These are phyloP conservation scores for Bryum argenteum DNA, from an alignment of 225 moss, liverwort and hornwort species.

Conservation along the genomic window DNA sequence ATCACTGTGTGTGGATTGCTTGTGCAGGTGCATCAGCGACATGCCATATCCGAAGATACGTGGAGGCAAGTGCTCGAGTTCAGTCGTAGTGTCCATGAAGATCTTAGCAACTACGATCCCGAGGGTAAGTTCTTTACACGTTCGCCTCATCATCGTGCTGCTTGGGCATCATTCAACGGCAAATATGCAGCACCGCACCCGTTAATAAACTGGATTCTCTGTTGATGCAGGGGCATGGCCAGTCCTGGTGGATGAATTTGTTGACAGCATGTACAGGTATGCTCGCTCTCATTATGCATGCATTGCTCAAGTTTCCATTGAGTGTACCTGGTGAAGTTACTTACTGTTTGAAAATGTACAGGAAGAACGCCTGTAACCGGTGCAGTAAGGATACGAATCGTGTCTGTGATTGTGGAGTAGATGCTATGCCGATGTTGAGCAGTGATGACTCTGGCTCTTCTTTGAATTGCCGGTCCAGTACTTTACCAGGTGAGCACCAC, in stretches of 20 bases:
- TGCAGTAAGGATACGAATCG: constrained; percentile 52
- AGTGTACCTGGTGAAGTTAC: constrained; percentile 17
- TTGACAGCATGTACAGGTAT: constrained; percentile 98
- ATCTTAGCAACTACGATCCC: constrained; percentile 98
- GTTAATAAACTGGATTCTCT: constrained; percentile 3
- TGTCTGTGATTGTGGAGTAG: constrained; percentile 52
- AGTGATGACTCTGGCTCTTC: constrained; percentile 40
- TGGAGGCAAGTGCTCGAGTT: constrained; percentile 99
- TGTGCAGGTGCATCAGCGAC: constrained; percentile 80
- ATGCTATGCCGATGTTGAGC: constrained; percentile 44
- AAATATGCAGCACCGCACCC: constrained; percentile 10
- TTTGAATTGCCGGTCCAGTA: constrained; percentile 41
- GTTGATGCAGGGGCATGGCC: constrained; percentile 93
- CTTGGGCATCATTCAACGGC: constrained; percentile 17
- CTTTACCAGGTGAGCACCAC: constrained; percentile 45
- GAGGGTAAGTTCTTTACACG: constrained; percentile 58
- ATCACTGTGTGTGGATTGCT: constrained; percentile 1
- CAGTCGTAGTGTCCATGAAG: constrained; percentile 97
- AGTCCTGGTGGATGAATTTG: constrained; percentile 97
- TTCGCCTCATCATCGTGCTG: neutral
- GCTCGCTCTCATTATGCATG: neutral
- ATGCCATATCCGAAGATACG: constrained; percentile 97
- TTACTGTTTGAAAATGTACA: constrained; percentile 27
- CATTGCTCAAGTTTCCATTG: constrained; percentile 1
- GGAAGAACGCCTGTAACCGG: constrained; percentile 52